These are phyloP conservation scores for Mycena amicta DNA, from an alignment of 768 basidiomycete species.

Conservation along the genomic window DNA sequence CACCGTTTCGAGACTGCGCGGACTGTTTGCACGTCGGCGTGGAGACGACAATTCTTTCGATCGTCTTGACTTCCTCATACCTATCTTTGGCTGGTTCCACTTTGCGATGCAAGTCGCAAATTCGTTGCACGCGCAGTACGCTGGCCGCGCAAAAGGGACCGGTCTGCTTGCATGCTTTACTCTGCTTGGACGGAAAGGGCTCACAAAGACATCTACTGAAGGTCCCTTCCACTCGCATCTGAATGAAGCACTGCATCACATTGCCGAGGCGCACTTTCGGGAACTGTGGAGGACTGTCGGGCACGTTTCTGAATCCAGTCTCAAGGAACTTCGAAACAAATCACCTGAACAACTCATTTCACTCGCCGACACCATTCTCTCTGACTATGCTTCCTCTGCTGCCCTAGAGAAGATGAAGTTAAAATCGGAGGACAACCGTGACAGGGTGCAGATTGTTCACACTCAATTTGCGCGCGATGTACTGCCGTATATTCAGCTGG, in stretches of 20 bases:
- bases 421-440: neutral
- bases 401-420: constrained; percentile 17
- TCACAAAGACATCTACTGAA: constrained; percentile 12
- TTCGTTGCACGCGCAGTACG: constrained; percentile 36
- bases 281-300: constrained; percentile 22
- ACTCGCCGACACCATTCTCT: constrained; percentile 21
- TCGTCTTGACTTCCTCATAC: constrained; percentile 28
- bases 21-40: constrained; percentile 26
- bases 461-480: constrained; percentile 26
- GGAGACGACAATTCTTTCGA: constrained; percentile 34
- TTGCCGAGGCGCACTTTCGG: constrained; percentile 29
- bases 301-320: constrained; percentile 5
- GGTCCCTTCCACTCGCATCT: constrained; percentile 21
- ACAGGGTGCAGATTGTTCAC: constrained; percentile 8
- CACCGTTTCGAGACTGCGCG: constrained; percentile 27
- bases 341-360: constrained; percentile 20
- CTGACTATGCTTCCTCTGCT: constrained; percentile 18
- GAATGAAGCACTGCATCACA: constrained; percentile 26
- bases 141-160: constrained; percentile 14
- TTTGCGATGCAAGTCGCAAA: constrained; percentile 28
- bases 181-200: constrained; percentile 17
- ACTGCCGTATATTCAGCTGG: constrained; percentile 27
- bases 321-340: constrained; percentile 17
- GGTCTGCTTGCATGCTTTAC: constrained; percentile 13
- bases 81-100: constrained; percentile 35